phyloP scores from a whole-genome alignment of 805 yeast genomes.

The Candida vartiovaarae region DNA sequence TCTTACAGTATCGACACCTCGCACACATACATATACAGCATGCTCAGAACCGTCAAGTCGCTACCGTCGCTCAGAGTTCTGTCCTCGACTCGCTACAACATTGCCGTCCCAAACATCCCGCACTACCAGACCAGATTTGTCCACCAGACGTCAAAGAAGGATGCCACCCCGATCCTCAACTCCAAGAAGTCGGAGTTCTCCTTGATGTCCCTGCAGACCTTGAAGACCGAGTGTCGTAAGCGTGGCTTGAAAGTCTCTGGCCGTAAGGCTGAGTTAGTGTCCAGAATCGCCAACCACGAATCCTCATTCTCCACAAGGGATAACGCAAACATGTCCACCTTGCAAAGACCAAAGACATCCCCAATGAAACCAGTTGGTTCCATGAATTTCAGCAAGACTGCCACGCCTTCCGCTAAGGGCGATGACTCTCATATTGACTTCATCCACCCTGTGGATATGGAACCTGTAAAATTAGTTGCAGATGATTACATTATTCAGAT shows the following conservation, averaged over 20 bases:
- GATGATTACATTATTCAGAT: slow-evolving; percentile 38
- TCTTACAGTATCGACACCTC: neutral
- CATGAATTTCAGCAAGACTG: slow-evolving; percentile 19
- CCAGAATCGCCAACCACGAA: slow-evolving; percentile 25
- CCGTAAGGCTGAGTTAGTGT: slow-evolving; percentile 47
- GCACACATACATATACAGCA: neutral
- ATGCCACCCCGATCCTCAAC: slow-evolving; percentile 21
- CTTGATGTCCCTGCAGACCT: slow-evolving; percentile 44
- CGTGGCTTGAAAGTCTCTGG: slow-evolving; percentile 61
- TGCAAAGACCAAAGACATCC: slow-evolving; percentile 3
- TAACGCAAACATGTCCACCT: slow-evolving; percentile 12
- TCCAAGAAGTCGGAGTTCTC: slow-evolving; percentile 22
- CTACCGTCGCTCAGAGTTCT: slow-evolving; percentile 21
- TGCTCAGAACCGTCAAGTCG: slow-evolving; percentile 25
- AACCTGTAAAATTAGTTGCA: slow-evolving; percentile 36
- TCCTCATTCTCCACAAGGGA: slow-evolving; percentile 8
- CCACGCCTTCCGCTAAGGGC: slow-evolving; percentile 37
- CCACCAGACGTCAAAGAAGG: slow-evolving; percentile 24
- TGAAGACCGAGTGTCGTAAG: slow-evolving; percentile 51
- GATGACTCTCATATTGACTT: slow-evolving; percentile 54
- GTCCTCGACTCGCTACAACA: slow-evolving; percentile 12
- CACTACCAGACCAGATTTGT: slow-evolving; percentile 20
- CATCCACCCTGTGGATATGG: slow-evolving; percentile 30
- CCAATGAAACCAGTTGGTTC: neutral
- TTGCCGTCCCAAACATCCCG: slow-evolving; percentile 19